These are phyloP conservation scores for Fusarium vanettenii DNA, from an alignment of 2,329 filamentous ascomycete genomes.

Conservation along the genomic window DNA sequence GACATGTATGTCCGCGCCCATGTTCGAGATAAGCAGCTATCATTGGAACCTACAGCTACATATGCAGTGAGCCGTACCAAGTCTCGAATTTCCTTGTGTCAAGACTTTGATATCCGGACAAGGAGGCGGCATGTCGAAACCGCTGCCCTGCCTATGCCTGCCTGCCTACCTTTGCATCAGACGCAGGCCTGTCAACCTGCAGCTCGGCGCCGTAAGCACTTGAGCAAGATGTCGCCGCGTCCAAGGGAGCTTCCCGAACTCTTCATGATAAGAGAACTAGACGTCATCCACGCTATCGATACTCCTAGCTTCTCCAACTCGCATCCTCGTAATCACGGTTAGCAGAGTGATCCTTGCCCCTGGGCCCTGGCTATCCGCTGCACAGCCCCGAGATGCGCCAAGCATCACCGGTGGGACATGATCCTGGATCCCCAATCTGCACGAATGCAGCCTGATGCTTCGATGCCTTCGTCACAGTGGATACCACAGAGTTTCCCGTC, in stretches of 20 bases:
- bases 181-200: slow-evolving; percentile 1
- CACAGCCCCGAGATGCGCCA: slow-evolving; percentile 45
- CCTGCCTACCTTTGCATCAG: background rate
- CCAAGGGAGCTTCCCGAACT: slow-evolving; percentile 11
- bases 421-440: slow-evolving; percentile 36
- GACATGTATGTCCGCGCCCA: slow-evolving; percentile 32
- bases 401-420: slow-evolving; percentile 37
- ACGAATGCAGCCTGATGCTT: slow-evolving; percentile 40
- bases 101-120: slow-evolving; percentile 1
- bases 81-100: slow-evolving; percentile 1
- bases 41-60: slow-evolving; percentile 11
- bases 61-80: slow-evolving; percentile 3
- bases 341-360: slow-evolving; percentile 35
- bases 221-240: slow-evolving; percentile 10
- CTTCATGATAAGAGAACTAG: slow-evolving; percentile 13
- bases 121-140: slow-evolving; percentile 1
- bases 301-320: slow-evolving; percentile 30
- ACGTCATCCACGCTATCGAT: slow-evolving; percentile 34
- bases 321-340: slow-evolving; percentile 32
- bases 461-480: slow-evolving; percentile 37
- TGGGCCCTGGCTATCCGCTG: slow-evolving; percentile 40
- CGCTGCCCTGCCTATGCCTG: background rate
- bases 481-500: slow-evolving; percentile 28
- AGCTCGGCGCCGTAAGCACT: slow-evolving; percentile 25
- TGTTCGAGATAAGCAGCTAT: slow-evolving; percentile 33